A percentile compares a stretch with the other conserved stretches of the same genome.
These are phyloP conservation scores for Thielaviopsis ethacetica DNA, from an alignment of 2,329 filamentous ascomycete species.

Conservation along the genomic window DNA sequence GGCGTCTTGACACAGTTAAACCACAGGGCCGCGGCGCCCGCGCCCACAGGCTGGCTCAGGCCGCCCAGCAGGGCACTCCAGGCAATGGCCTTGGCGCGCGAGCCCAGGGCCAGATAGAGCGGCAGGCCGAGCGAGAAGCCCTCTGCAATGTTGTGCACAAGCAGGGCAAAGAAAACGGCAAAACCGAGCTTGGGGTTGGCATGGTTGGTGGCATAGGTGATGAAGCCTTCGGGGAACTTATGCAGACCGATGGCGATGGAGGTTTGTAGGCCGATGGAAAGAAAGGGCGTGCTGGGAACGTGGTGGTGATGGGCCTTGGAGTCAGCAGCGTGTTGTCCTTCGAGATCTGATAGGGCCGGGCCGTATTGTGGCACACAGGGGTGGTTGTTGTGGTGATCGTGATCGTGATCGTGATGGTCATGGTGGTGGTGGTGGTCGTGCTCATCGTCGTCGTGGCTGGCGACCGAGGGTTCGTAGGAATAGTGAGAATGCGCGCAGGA, in stretches of 20 bases:
- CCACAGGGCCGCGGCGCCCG: constrained; percentile 70
- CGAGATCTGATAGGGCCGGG: constrained; percentile 17
- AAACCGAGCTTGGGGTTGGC: constrained; percentile 78
- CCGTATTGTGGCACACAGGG: constrained; percentile 10
- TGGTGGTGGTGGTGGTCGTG: not conserved
- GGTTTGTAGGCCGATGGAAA: constrained; percentile 90
- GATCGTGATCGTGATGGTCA: not conserved
- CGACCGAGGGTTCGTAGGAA: too few species aligned
- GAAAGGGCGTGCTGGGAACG: constrained; percentile 82
- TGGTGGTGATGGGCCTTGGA: constrained; percentile 68
- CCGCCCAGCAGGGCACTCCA: constrained; percentile 77
- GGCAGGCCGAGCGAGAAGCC: constrained; percentile 89
- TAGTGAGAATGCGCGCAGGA: not conserved
- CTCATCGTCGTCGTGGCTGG: not conserved
- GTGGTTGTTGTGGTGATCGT: constrained; percentile 7
- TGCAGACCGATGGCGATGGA: constrained; percentile 89
- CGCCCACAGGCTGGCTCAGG: constrained; percentile 72
- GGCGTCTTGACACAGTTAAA: constrained; percentile 46
- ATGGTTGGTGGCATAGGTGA: constrained; percentile 95
- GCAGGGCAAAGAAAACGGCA: constrained; percentile 85
- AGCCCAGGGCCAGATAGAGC: constrained; percentile 77
- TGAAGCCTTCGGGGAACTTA: constrained; percentile 76
- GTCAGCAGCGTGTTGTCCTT: constrained; percentile 25
- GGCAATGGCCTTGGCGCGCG: constrained; percentile 63
- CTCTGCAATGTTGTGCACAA: constrained; percentile 96